Percentiles rank a stretch among this genome's conserved stretches.
Evolutionary conservation across 139 green algal genomes (phyloP).

Genomic region (Pseudopediastrum boryanum): DNA sequence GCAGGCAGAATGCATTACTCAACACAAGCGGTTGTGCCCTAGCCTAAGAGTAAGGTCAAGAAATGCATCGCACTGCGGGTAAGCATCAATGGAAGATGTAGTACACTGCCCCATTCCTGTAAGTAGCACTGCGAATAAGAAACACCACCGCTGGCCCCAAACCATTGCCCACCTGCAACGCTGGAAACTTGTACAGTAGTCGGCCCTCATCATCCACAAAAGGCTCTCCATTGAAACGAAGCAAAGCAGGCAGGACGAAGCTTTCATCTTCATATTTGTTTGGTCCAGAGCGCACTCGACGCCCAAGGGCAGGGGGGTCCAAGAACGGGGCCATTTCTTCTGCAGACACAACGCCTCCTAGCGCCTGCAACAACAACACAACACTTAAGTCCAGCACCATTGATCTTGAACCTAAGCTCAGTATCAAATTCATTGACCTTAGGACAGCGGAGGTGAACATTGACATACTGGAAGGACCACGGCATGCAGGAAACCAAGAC

Average conservation of each 20-base stretch:
- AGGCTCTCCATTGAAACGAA: conserved; percentile 82
- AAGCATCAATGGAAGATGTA: too few species aligned
- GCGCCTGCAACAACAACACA: neutral
- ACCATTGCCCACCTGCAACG: conserved; percentile 66
- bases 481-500: too few species aligned
- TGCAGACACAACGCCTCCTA: conserved; percentile 86
- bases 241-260: conserved; percentile 91
- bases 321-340: conserved; percentile 96
- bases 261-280: conserved; percentile 49
- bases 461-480: too few species aligned
- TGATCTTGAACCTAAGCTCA: conserved; percentile 11
- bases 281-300: neutral
- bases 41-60: too few species aligned
- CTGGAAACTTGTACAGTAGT: conserved; percentile 91
- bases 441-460: too few species aligned
- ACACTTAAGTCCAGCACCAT: neutral
- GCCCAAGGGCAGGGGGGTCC: conserved; percentile 54
- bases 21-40: too few species aligned
- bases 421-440: too few species aligned
- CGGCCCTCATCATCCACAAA: conserved; percentile 85
- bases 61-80: too few species aligned
- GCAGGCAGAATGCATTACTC: too few species aligned
- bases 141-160: neutral
- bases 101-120: too few species aligned
- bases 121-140: too few species aligned